Base-by-base conservation (phyloP, 2,329 filamentous ascomycete species). In the Coniochaeta ligniaria region DNA sequence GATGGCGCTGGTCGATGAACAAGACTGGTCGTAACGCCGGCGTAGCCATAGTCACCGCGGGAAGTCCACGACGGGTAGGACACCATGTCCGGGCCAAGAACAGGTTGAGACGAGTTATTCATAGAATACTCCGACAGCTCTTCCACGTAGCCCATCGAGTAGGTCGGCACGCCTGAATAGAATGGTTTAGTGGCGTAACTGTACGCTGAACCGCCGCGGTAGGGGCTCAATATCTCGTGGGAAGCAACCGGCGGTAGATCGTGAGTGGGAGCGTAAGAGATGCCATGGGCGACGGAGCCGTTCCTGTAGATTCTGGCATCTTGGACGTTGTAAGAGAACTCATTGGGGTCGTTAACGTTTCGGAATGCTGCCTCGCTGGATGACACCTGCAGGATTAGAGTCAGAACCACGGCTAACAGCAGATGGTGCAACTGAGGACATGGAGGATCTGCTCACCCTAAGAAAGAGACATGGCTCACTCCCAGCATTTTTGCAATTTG, bases 401-500 rank as follows among this genome's bases (percentile, higher is more conserved):
- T 36, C 20, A 56, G n/a, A 52, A 62, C n/a, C 20, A 24, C 38
- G 52, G 36, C 26, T 52, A n/a, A 52, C 47, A 52, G 26, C 47
- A 52, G 47, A 52, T 22, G n/a, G 24, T 14, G 24, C 26, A n/a
- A 43, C 59, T 20, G 20, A 54, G 45, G 2, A 28, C 9, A 52
- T 54, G 31, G 47, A 56, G 63, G 63, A 66, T 28, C 35, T 33
- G 17, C 35, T 43, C 80, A 96, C 94, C 74, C 94, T 83, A 64
- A 96, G 78, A 70, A 96, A 97, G 61, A 88, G 84, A 71, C 94
- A 97, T 6, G 81, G 78, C 24, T 87, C 83, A 28, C 83, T 78
- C 14, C 89, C 89, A 59, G 93, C 88, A 63, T 80, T 85, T 68
- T 86, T 89, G 78, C 94, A 98, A 73, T 93, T 96, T 12, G 83